Percentiles rank a stretch among this genome's conserved stretches.
phyloP scores from a whole-genome alignment of 176 grass and related monocot genomes.

The Avena sativa region DNA sequence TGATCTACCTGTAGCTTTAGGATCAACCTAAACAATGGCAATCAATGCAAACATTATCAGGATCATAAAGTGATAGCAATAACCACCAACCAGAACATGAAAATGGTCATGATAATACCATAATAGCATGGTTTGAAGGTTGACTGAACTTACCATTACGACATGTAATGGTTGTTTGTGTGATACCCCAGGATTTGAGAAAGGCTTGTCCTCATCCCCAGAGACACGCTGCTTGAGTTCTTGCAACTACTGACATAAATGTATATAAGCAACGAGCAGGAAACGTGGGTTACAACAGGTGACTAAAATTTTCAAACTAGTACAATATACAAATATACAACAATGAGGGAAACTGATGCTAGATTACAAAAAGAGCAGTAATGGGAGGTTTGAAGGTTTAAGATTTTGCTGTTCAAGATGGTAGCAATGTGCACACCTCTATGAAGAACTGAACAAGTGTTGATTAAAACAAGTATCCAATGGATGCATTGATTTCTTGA shows the following conservation, averaged over 20 bases:
- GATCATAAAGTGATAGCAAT: slow-evolving; percentile 39
- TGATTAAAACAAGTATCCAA: not conserved
- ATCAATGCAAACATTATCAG: slow-evolving; percentile 34
- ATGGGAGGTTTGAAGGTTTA: slow-evolving; percentile 11
- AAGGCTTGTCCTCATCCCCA: slow-evolving; percentile 77
- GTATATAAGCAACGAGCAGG: slow-evolving; percentile 44
- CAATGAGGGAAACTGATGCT: slow-evolving; percentile 13
- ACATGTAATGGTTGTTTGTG: slow-evolving; percentile 98
- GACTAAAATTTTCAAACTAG: slow-evolving; percentile 5
- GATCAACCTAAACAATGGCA: slow-evolving; percentile 83
- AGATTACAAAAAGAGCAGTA: not conserved
- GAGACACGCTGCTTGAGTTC: slow-evolving; percentile 92
- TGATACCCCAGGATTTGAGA: slow-evolving; percentile 90
- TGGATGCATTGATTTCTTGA: slow-evolving; percentile 17
- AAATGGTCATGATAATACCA: not conserved
- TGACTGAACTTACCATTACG: slow-evolving; percentile 72
- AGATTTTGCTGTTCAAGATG: slow-evolving; percentile 22
- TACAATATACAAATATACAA: slow-evolving; percentile 12
- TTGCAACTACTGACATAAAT: slow-evolving; percentile 97
- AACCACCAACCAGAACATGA: not conserved
- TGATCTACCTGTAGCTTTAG: slow-evolving; percentile 89
- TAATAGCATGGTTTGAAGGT: slow-evolving; percentile 14
- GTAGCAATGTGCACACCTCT: slow-evolving; percentile 2
- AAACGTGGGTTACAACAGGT: slow-evolving; percentile 22
- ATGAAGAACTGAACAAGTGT: slow-evolving; percentile 17